phyloP scores from a whole-genome alignment of 768 basidiomycete species.

The Suillus cothurnatus region DNA sequence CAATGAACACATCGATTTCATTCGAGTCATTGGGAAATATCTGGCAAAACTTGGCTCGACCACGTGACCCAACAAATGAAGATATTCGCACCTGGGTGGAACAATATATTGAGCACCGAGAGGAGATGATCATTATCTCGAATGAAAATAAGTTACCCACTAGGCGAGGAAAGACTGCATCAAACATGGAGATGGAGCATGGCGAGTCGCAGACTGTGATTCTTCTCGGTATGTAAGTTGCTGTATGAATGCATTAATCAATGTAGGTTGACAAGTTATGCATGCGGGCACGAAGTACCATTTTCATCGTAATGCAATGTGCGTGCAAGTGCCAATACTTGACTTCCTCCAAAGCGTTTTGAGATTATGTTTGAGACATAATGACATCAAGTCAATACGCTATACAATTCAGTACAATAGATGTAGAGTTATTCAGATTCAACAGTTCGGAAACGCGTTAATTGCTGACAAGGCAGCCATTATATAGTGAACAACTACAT shows the following conservation, averaged over 20 bases:
- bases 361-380: no score
- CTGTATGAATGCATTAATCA: no score
- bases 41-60: not conserved
- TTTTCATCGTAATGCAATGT: not conserved
- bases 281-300: not conserved
- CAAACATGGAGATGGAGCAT: not conserved
- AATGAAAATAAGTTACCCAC: not conserved
- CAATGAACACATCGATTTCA: not conserved
- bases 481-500: no score
- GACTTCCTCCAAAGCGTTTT: no score
- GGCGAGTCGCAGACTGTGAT: not conserved
- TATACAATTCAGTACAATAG: no score
- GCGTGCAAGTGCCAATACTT: not conserved
- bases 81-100: not conserved
- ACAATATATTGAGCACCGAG: not conserved
- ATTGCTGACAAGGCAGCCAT: no score
- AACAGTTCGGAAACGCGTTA: no score
- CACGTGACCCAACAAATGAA: not conserved
- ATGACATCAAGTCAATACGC: no score
- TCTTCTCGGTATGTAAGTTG: no score
- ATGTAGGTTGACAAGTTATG: not conserved
- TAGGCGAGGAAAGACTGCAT: not conserved
- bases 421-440: no score
- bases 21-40: not conserved
- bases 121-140: not conserved